These are phyloP conservation scores for Bisporella sp. DNA, from an alignment of 2,329 filamentous ascomycete species.

Conservation along the genomic window DNA sequence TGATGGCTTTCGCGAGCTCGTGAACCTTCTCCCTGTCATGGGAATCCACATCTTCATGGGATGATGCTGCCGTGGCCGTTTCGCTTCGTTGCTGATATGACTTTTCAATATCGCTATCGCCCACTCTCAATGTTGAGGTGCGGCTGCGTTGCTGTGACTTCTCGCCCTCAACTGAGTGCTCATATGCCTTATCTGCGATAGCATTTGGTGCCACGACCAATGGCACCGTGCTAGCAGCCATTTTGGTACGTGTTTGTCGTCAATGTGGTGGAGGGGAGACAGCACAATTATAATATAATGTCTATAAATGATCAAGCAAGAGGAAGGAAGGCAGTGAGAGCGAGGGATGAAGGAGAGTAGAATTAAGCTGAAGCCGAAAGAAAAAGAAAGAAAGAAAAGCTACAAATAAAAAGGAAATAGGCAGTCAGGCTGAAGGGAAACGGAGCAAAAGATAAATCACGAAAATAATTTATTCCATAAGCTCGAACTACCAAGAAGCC, in stretches of 20 bases:
- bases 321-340: background rate
- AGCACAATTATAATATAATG: no score
- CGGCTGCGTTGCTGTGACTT: no score
- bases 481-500: no score
- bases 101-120: background rate
- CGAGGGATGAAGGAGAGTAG: background rate
- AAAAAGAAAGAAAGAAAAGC: background rate
- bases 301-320: background rate
- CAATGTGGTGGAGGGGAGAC: no score
- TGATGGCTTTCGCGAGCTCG: conserved; percentile 20
- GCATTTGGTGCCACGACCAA: no score
- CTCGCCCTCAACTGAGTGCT: background rate
- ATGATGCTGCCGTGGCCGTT: background rate
- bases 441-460: no score
- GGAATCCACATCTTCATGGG: background rate
- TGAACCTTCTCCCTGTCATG: conserved; percentile 17
- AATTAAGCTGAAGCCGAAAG: background rate
- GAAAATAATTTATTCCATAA: no score
- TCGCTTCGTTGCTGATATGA: conserved; percentile 5
- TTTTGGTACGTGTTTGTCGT: no score
- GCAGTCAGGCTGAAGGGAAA: background rate
- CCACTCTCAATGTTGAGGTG: background rate
- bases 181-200: background rate
- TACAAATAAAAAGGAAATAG: background rate
- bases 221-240: no score